A percentile compares a stretch with the other conserved stretches of the same genome.
Conservation (phyloP, 2,329 filamentous ascomycete genomes). For the Coleophoma crateriformis region DNA sequence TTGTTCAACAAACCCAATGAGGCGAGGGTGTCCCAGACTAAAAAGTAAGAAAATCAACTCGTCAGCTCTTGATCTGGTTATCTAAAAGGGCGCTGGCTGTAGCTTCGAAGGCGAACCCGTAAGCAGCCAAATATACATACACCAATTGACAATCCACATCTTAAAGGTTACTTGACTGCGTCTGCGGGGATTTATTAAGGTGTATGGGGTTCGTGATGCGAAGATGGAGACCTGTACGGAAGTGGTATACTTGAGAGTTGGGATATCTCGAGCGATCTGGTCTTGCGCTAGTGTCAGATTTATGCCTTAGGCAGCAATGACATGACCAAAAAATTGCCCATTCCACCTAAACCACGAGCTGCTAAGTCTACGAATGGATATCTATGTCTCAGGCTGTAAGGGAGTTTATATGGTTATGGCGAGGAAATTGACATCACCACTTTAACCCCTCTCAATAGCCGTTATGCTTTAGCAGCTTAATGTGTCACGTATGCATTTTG, state of each 20-base stretch:
- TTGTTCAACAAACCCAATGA: slow-evolving; percentile 88
- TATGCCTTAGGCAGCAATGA: background rate
- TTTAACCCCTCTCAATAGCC: too few species aligned
- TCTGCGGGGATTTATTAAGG: too few species aligned
- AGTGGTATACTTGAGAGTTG: background rate
- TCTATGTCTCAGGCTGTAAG: too few species aligned
- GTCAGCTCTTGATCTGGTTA: slow-evolving; percentile 22
- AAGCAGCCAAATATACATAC: slow-evolving; percentile 47
- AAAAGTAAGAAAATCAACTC: slow-evolving; percentile 9
- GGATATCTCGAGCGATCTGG: background rate
- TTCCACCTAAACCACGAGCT: background rate
- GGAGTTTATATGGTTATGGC: too few species aligned
- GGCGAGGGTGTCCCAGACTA: slow-evolving; percentile 86
- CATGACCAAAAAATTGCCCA: background rate
- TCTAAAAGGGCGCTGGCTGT: background rate
- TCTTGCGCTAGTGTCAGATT: background rate
- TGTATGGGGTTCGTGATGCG: too few species aligned
- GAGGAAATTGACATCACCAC: too few species aligned
- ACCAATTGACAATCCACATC: slow-evolving; percentile 97
- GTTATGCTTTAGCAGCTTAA: too few species aligned
- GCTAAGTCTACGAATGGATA: too few species aligned
- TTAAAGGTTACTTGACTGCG: slow-evolving; percentile 5
- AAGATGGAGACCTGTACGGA: too few species aligned
- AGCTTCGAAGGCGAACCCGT: background rate
- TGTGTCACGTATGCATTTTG: too few species aligned